A percentile compares a stretch with the other conserved stretches of the same genome.
These are phyloP conservation scores for Starmerella riodocensis DNA, from an alignment of 805 yeast genomes.

Conservation along the genomic window DNA sequence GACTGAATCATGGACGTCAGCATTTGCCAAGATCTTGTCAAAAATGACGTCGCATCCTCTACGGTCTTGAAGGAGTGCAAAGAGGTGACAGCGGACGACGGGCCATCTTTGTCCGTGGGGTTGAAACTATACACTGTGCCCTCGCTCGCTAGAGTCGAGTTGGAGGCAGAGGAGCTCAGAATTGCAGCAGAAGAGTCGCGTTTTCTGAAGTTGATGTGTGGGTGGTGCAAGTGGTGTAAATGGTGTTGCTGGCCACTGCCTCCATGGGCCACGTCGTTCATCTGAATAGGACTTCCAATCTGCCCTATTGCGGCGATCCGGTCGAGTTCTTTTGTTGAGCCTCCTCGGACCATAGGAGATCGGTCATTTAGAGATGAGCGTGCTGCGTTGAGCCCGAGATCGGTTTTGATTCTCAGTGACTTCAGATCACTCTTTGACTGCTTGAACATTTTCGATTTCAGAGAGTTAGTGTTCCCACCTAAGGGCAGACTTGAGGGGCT, in stretches of 20 bases:
- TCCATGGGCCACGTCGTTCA: slow-evolving; percentile 8
- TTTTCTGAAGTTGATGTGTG: slow-evolving; percentile 28
- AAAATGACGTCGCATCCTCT: slow-evolving; percentile 28
- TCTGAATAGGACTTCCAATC: slow-evolving; percentile 10
- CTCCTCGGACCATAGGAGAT: slow-evolving; percentile 26
- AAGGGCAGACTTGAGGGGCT: too few relatives aligned
- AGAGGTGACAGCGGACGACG: slow-evolving; percentile 23
- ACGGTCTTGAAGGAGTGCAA: slow-evolving; percentile 21
- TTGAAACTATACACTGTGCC: slow-evolving; percentile 33
- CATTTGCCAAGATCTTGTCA: slow-evolving; percentile 40
- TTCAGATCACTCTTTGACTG: slow-evolving; percentile 24
- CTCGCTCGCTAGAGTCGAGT: slow-evolving; percentile 31
- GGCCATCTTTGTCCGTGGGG: slow-evolving; percentile 10
- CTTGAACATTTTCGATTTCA: slow-evolving; percentile 28
- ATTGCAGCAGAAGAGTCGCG: slow-evolving; percentile 29
- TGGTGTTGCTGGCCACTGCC: slow-evolving; percentile 20
- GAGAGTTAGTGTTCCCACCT: too few relatives aligned
- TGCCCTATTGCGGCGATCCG: slow-evolving; percentile 29
- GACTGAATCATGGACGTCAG: slow-evolving; percentile 34
- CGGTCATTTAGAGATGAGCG: slow-evolving; percentile 23
- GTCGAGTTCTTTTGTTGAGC: slow-evolving; percentile 26
- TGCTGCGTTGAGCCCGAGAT: slow-evolving; percentile 23
- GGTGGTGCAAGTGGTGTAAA: slow-evolving; percentile 24
- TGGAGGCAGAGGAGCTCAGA: slow-evolving; percentile 33
- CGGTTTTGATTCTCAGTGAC: slow-evolving; percentile 19